Evolutionary conservation across 1,139 yeast genomes (phyloP).

Genomic region (Pichia inconspicua): DNA sequence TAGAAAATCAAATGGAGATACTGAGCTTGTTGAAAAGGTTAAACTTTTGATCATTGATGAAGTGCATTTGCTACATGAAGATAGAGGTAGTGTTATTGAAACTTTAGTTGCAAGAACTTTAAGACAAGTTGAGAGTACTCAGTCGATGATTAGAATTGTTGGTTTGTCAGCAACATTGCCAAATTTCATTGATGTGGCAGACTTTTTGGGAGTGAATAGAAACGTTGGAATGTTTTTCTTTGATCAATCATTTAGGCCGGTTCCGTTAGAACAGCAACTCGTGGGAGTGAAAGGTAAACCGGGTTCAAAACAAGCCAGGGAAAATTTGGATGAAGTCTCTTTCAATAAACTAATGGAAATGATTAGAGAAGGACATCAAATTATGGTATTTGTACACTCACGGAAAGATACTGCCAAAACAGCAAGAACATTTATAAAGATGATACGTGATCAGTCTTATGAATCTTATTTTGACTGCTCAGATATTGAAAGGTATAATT

Average conservation of each 20-base stretch:
- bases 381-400: conserved; percentile 95
- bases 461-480: conserved; percentile 53
- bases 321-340: conserved; percentile 66
- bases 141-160: conserved; percentile 89
- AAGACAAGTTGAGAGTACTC: conserved; percentile 89
- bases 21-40: conserved; percentile 78
- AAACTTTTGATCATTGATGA: conserved; percentile 87
- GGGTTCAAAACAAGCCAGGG: conserved; percentile 62
- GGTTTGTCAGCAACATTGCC: conserved; percentile 97
- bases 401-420: conserved; percentile 87
- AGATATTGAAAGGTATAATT: conserved; percentile 37
- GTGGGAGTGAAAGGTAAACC: conserved; percentile 86
- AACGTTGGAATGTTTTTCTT: conserved; percentile 88
- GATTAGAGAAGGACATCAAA: conserved; percentile 69
- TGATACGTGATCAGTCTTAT: conserved; percentile 58
- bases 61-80: conserved; percentile 94
- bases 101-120: conserved; percentile 92
- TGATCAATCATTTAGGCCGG: conserved; percentile 90
- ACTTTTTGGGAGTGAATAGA: conserved; percentile 84
- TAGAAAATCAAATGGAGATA: conserved; percentile 74
- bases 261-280: conserved; percentile 82
- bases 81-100: conserved; percentile 95
- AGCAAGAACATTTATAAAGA: conserved; percentile 60
- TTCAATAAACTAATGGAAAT: conserved; percentile 70
- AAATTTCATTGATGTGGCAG: conserved; percentile 90